Base-by-base conservation (phyloP, 2,329 filamentous ascomycete genomes). In the Diplocarpon mali region DNA sequence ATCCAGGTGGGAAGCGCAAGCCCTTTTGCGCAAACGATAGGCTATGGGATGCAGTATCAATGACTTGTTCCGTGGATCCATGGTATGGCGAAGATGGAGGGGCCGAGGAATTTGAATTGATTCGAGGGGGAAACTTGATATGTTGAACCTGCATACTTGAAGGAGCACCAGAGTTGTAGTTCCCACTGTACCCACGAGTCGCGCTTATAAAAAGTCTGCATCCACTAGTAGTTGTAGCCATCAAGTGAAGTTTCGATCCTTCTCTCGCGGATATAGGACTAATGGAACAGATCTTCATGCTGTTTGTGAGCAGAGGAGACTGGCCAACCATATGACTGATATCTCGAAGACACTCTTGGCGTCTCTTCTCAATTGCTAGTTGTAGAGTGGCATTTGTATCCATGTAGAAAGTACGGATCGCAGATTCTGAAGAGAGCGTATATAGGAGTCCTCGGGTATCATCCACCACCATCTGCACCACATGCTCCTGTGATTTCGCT, bases 111-210 rank as follows among this genome's bases (percentile, higher is more conserved):
- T 44, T 55, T 17, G 49, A 53, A 38, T 45, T 60, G 37, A 47
- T 53, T 32, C 69, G 64, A 0, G 92, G 92, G 1, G 93, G 92
- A 47, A 95, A 94, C 60, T 92, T 93, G 64, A 98, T 86, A 59
- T 94, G 92, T 55, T 93, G 84, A n/a, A 95, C 80, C 64, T 95
- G 89, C 87, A 98, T 95, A 65, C 87, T 95, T 56, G 85, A 89
- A 0, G 92, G 89, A 0, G 85, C 80, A 46, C 44, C 68, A 65
- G 44, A 67, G 64, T 65, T 64, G 62, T 72, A 75, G 66, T 82
- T 80, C 1, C 78, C 76, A 14, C 78, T 76, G n/a, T 86, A 83
- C 52, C 58, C 59, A 32, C 83, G 83, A 0, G 88, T 95, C 5
- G 90, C 87, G 60, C 88, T 96, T 43, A 98, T 73, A 62, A 92